phyloP scores from a whole-genome alignment of 345 rosid species.

The Euphorbia lathyris region DNA sequence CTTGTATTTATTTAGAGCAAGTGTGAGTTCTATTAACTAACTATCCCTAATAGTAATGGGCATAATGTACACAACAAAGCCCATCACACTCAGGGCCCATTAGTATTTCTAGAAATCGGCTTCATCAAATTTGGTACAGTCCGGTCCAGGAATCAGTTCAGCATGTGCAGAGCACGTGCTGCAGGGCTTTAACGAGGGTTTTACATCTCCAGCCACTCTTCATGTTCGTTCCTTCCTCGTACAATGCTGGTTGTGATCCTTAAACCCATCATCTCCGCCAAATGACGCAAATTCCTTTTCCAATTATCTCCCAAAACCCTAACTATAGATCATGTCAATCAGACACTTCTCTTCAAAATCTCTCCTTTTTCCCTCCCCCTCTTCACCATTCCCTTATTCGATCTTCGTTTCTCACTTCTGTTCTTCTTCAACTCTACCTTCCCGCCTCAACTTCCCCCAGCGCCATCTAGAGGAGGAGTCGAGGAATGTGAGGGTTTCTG shows the following conservation, averaged over 20 bases:
- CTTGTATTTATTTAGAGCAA: too few species aligned
- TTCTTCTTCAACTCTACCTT: conserved; percentile 19
- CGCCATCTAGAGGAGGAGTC: conserved; percentile 46
- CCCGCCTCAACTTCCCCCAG: conserved; percentile 14
- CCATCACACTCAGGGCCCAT: too few species aligned
- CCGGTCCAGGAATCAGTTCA: too few species aligned
- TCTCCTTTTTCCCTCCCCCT: conserved; percentile 19
- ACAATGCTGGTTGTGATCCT: neutral
- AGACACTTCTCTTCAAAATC: conserved; percentile 24
- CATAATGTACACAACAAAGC: too few species aligned
- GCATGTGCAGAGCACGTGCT: conserved; percentile 13
- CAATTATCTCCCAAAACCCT: neutral
- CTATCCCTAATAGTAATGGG: too few species aligned
- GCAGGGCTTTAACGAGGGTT: conserved; percentile 21
- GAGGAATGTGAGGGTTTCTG: conserved; percentile 56
- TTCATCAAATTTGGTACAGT: too few species aligned
- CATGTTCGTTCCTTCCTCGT: too few species aligned
- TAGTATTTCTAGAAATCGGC: too few species aligned
- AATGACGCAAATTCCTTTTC: conserved; percentile 7
- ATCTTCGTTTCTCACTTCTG: neutral
- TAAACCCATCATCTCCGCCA: neutral
- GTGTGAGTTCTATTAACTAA: too few species aligned
- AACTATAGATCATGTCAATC: conserved; percentile 20
- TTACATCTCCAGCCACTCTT: neutral
- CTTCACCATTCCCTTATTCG: conserved; percentile 8